Evolutionary conservation across 2,329 filamentous ascomycete genomes (phyloP).

Genomic region (Trichoderma gracile): DNA sequence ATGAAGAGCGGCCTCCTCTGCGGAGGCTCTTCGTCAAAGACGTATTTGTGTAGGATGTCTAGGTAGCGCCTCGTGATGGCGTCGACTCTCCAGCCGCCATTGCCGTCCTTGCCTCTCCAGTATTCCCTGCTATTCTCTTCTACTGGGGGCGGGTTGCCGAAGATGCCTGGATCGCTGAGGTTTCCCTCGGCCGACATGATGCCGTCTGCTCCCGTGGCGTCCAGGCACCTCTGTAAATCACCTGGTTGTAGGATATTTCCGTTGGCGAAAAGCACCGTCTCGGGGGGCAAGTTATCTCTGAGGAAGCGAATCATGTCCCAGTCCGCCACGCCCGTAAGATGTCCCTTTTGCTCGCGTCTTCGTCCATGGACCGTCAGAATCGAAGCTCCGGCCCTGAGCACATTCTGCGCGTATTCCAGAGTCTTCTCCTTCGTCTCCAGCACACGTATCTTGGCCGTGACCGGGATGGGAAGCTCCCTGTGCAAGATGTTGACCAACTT

Average conservation of each 20-base stretch:
- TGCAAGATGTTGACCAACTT: slow-evolving; percentile 83
- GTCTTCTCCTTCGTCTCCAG: slow-evolving; percentile 85
- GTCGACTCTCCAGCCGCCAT: slow-evolving; percentile 85
- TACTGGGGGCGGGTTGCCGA: slow-evolving; percentile 64
- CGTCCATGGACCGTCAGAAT: slow-evolving; percentile 92
- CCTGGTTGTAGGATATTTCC: slow-evolving; percentile 83
- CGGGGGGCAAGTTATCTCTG: slow-evolving; percentile 76
- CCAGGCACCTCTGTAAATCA: slow-evolving; percentile 76
- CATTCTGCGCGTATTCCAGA: slow-evolving; percentile 83
- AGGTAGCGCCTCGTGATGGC: slow-evolving; percentile 85
- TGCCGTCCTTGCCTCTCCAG: slow-evolving; percentile 77
- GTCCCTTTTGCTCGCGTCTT: slow-evolving; percentile 88
- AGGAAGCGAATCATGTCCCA: slow-evolving; percentile 84
- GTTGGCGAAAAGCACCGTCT: slow-evolving; percentile 95
- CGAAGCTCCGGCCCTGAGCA: slow-evolving; percentile 83
- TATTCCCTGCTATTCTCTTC: slow-evolving; percentile 75
- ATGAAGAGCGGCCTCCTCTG: slow-evolving; percentile 71
- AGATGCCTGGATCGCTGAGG: slow-evolving; percentile 86
- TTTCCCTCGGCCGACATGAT: slow-evolving; percentile 98
- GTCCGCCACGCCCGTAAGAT: slow-evolving; percentile 89
- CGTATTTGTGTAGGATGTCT: slow-evolving; percentile 82
- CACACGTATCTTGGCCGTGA: slow-evolving; percentile 93
- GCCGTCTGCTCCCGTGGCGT: slow-evolving; percentile 82
- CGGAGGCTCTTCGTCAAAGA: slow-evolving; percentile 66
- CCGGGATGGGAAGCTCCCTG: slow-evolving; percentile 72